Evolutionary conservation across 345 rosid species (phyloP), one percentile per base, ranked within the genome.

Genomic region (Dimocarpus longan): DNA sequence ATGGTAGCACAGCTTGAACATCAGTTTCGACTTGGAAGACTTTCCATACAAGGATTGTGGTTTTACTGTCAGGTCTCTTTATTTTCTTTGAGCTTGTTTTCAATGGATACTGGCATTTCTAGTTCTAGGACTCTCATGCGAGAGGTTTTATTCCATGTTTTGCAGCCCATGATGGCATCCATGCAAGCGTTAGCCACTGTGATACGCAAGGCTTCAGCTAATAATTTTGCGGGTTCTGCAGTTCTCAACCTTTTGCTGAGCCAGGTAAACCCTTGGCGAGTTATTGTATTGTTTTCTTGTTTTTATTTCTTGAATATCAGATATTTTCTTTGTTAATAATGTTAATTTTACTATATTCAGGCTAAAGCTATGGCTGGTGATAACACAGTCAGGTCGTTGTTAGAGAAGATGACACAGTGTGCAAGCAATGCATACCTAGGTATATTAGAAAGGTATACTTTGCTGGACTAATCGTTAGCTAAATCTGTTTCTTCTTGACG

Each of bases 1-100:
- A 91, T 92, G 99, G 95, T 93, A 73, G 97, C 99, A 11, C 98
- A 96, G 76, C 92, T 96, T 73, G 99, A 96, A 82, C 99, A 96
- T 81, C 99, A 94, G 79, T 96, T 96, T 85, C 92, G 97, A 82
- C 94, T 94, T 68, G 97, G 95, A 85, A 91, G 94, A 84, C 98
- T 96, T 78, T 93, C 99, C 76, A 86, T 96, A 62, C 99, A 94
- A 86, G 99, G 97, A 80, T 88, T 96, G 84, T 94, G 97, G 99
- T 94, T 96, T 90, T 96, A 94, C 85, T 94, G 98, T 87, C 99
- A 96, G 98, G 97, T 94, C 28, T 21, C 22, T 21, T 60, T 52
- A 52, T 15, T 60, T 59, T 70, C 77, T 85, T 72, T 80, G 59
- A 73, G 68, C 60, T 82, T 85, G 71, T 73, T 68, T 79, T 62